phyloP scores from a whole-genome alignment of 75 land plant genomes.

The Adiantum capillusveneris region DNA sequence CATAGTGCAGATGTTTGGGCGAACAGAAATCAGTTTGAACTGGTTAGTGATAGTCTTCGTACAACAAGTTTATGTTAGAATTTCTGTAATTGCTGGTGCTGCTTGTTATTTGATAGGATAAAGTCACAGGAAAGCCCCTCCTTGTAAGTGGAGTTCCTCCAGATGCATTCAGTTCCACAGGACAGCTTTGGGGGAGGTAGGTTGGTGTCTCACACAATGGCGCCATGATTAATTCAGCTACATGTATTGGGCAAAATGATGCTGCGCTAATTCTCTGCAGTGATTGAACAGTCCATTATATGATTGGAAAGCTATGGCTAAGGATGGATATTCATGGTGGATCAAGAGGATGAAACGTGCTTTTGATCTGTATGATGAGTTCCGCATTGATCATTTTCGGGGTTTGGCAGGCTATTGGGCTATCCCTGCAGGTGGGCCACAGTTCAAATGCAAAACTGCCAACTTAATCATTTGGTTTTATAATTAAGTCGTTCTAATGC shows the following conservation, averaged over 20 bases:
- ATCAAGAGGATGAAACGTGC: slow-evolving; percentile 67
- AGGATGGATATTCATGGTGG: slow-evolving; percentile 90
- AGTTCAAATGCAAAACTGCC: not conserved
- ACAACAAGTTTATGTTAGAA: no score
- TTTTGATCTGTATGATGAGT: slow-evolving; percentile 77
- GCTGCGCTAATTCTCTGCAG: no score
- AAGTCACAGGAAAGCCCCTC: slow-evolving; percentile 51
- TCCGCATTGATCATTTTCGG: slow-evolving; percentile 93
- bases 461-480: not conserved
- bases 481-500: not conserved
- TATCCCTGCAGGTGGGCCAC: slow-evolving; percentile 62
- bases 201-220: not conserved
- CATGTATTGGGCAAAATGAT: no score
- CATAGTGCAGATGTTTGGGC: slow-evolving; percentile 99
- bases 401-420: slow-evolving; percentile 98
- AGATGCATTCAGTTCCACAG: slow-evolving; percentile 93
- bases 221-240: no score
- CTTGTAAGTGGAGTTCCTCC: slow-evolving; percentile 97
- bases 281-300: slow-evolving; percentile 67
- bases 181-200: slow-evolving; percentile 96
- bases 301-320: slow-evolving; percentile 88
- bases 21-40: slow-evolving; percentile 57
- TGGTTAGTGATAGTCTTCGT: slow-evolving; percentile 36
- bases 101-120: slow-evolving; percentile 3
- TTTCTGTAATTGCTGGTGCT: no score